A percentile compares a stretch with the other conserved stretches of the same genome.
Evolutionary conservation across 148 eudicot genomes (phyloP).

Genomic region (Suaeda aralocaspica): DNA sequence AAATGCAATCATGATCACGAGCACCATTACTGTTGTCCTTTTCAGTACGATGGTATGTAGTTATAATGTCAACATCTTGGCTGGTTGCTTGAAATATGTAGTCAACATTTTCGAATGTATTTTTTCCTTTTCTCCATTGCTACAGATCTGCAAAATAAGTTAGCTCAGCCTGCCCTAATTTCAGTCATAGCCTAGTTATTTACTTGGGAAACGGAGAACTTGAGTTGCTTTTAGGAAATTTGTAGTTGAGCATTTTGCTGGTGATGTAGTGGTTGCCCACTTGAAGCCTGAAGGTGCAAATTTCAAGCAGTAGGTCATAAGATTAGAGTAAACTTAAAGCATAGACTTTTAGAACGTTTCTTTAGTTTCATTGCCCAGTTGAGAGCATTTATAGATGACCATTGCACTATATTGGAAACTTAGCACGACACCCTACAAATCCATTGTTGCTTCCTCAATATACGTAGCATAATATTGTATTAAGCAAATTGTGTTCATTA

Average conservation of each 20-base stretch:
- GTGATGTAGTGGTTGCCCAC: background rate
- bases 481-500: too few relatives aligned
- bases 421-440: too few relatives aligned
- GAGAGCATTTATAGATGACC: background rate
- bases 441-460: too few relatives aligned
- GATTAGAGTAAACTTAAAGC: background rate
- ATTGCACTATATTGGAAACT: background rate
- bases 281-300: background rate
- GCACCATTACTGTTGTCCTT: slow-evolving; percentile 70
- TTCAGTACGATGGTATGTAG: slow-evolving; percentile 69
- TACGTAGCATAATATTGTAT: too few relatives aligned
- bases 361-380: too few relatives aligned
- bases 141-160: background rate
- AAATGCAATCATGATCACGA: slow-evolving; percentile 81
- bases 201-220: background rate
- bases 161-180: background rate
- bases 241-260: slow-evolving; percentile 5
- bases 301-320: background rate
- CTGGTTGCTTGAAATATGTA: background rate
- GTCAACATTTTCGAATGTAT: background rate
- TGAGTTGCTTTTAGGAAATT: background rate
- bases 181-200: background rate
- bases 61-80: background rate
- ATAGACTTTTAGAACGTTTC: background rate
- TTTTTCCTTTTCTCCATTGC: background rate